These are phyloP conservation scores for Atractiella rhizophila DNA, from an alignment of 768 basidiomycete species.

Conservation along the genomic window DNA sequence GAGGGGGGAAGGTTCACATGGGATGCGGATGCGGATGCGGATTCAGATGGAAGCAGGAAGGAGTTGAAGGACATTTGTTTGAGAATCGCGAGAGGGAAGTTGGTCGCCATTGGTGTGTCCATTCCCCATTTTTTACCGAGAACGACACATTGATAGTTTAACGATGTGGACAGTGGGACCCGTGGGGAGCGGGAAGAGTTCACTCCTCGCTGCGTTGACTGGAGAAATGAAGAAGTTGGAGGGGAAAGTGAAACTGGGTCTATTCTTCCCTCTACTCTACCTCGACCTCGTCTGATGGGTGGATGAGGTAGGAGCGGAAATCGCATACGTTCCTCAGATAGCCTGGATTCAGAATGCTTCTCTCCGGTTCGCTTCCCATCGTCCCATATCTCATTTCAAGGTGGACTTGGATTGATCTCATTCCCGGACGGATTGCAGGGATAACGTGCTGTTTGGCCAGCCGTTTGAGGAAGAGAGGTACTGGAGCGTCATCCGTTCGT, in stretches of 20 bases:
- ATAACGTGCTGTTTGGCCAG: conserved; percentile 69
- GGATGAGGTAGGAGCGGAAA: conserved; percentile 10
- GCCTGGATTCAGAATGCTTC: conserved; percentile 54
- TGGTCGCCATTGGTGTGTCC: conserved; percentile 65
- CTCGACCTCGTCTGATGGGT: conserved; percentile 92
- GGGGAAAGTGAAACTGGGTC: conserved; percentile 47
- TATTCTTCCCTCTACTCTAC: conserved; percentile 53
- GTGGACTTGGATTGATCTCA: too few relatives aligned
- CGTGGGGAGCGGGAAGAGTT: conserved; percentile 59
- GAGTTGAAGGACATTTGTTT: conserved; percentile 40
- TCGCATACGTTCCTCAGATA: conserved; percentile 55
- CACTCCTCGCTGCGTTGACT: conserved; percentile 6
- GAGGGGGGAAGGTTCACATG: too few relatives aligned
- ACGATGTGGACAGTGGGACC: too few relatives aligned
- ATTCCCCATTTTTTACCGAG: too few relatives aligned
- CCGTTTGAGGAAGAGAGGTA: conserved; percentile 58
- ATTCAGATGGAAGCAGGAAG: conserved; percentile 32
- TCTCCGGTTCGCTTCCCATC: too few relatives aligned
- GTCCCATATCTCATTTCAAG: too few relatives aligned
- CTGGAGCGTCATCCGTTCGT: conserved; percentile 50
- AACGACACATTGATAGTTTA: too few relatives aligned
- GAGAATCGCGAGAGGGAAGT: conserved; percentile 43
- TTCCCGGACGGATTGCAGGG: too few relatives aligned
- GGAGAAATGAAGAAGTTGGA: conserved; percentile 27
- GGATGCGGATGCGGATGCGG: too few relatives aligned